A percentile compares a stretch with the other conserved stretches of the same genome.
phyloP scores from a whole-genome alignment of 176 grass and related monocot species.

The Triticum turgidum region DNA sequence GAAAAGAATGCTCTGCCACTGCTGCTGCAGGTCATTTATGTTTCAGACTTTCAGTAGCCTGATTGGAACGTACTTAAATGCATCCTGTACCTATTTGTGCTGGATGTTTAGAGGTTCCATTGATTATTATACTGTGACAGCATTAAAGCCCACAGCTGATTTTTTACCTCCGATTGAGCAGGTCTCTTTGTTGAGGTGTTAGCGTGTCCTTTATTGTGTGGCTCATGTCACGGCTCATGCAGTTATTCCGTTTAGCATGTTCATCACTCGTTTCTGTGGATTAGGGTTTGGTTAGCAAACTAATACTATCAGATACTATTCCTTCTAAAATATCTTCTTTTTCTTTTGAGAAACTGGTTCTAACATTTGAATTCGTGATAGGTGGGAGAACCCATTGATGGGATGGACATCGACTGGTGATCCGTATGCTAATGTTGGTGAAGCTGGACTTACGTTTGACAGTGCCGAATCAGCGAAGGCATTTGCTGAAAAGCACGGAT shows the following conservation, averaged over 20 bases:
- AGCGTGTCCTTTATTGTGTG: neutral
- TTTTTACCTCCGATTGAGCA: neutral
- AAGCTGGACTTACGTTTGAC: slow-evolving; percentile 68
- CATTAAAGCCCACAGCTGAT: neutral
- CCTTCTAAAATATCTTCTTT: neutral
- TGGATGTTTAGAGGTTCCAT: neutral
- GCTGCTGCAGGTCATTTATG: neutral
- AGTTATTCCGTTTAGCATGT: neutral
- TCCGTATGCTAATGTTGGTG: slow-evolving; percentile 97
- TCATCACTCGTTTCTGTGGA: neutral
- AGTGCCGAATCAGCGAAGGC: slow-evolving; percentile 84
- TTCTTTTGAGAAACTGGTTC: neutral
- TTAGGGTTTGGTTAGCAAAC: slow-evolving; percentile 2
- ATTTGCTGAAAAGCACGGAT: slow-evolving; percentile 93
- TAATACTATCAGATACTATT: neutral
- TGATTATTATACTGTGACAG: neutral
- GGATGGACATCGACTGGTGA: slow-evolving; percentile 99
- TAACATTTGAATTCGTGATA: slow-evolving; percentile 43
- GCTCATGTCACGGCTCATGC: neutral
- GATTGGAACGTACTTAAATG: neutral
- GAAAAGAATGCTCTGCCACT: neutral
- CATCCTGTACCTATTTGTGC: neutral
- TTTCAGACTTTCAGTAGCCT: neutral
- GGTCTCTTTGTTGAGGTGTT: neutral
- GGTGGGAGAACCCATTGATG: slow-evolving; percentile 99